Evolutionary conservation across 1,284 basidiomycete species (phyloP).

Genomic region (Neolentinus lepideus): DNA sequence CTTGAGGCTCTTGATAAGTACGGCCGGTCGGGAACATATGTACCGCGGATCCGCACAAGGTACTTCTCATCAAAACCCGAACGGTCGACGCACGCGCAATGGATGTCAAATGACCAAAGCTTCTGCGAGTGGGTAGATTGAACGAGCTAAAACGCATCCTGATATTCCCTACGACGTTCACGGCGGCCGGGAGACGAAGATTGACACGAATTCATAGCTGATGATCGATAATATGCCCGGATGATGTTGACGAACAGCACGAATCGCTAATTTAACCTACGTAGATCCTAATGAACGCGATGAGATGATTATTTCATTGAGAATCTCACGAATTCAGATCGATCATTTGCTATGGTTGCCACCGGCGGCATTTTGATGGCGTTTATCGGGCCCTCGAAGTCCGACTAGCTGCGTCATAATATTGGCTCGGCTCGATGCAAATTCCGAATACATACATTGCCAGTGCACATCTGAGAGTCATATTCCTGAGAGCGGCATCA

Average conservation of each 20-base stretch:
- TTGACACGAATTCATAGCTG: not conserved
- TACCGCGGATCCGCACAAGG: conserved; percentile 12
- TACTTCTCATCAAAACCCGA: not conserved
- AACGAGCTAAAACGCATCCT: not conserved
- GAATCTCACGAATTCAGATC: no score
- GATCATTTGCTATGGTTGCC: no score
- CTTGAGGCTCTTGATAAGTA: conserved; percentile 9
- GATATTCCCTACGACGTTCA: not conserved
- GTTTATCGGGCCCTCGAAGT: no score
- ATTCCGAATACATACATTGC: no score
- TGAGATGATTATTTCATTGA: no score
- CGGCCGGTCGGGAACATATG: conserved; percentile 7
- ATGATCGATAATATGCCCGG: no score
- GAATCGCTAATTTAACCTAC: not conserved
- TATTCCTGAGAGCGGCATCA: no score
- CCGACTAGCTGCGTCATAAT: no score
- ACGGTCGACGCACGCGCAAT: conserved; percentile 2
- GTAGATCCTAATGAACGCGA: not conserved
- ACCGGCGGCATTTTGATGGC: no score
- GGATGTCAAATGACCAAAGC: conserved; percentile 5
- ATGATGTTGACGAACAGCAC: not conserved
- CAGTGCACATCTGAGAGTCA: no score
- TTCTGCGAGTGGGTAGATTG: conserved; percentile 10
- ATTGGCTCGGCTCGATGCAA: no score
- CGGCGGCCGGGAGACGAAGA: not conserved